A percentile compares a stretch with the other conserved stretches of the same genome.
phyloP scores from a whole-genome alignment of 768 basidiomycete genomes.

The Lactarius evosmus region DNA sequence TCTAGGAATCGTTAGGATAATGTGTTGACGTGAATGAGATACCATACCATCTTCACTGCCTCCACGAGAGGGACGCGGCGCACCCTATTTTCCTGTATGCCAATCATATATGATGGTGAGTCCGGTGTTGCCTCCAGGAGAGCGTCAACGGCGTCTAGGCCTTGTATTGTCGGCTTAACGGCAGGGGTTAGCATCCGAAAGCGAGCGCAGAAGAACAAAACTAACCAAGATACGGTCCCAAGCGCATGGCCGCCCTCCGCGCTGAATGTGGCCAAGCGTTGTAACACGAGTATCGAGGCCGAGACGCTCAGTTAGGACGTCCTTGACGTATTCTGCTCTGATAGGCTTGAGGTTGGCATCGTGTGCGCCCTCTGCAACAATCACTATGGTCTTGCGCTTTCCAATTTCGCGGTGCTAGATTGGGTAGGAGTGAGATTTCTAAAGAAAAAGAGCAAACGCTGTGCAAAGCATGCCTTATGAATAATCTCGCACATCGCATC shows the following conservation, averaged over 20 bases:
- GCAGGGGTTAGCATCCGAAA: slow-evolving; percentile 8
- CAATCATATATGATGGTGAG: slow-evolving; percentile 97
- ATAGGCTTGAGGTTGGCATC: slow-evolving; percentile 90
- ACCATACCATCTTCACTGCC: slow-evolving; percentile 77
- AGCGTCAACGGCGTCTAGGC: slow-evolving; percentile 87
- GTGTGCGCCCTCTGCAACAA: slow-evolving; percentile 94
- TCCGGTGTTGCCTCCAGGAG: slow-evolving; percentile 81
- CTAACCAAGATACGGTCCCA: slow-evolving; percentile 84
- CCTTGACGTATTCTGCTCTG: slow-evolving; percentile 84
- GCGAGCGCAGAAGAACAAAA: neutral
- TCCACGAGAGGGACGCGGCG: slow-evolving; percentile 88
- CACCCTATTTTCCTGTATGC: slow-evolving; percentile 93
- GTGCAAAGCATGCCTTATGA: slow-evolving; percentile 52
- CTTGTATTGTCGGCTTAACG: slow-evolving; percentile 88
- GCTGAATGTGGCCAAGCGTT: slow-evolving; percentile 93
- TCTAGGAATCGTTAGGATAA: slow-evolving; percentile 45
- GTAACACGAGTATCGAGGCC: slow-evolving; percentile 96
- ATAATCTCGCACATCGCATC: slow-evolving; percentile 87
- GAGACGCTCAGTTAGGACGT: slow-evolving; percentile 79
- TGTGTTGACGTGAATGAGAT: neutral
- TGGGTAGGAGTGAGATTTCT: slow-evolving; percentile 3
- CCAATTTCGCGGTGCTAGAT: slow-evolving; percentile 82
- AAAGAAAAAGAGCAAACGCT: neutral
- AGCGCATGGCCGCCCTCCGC: slow-evolving; percentile 92
- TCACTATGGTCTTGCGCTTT: slow-evolving; percentile 97